Base-by-base conservation (phyloP, 306 rosid genomes). In the Alnus rubra region DNA sequence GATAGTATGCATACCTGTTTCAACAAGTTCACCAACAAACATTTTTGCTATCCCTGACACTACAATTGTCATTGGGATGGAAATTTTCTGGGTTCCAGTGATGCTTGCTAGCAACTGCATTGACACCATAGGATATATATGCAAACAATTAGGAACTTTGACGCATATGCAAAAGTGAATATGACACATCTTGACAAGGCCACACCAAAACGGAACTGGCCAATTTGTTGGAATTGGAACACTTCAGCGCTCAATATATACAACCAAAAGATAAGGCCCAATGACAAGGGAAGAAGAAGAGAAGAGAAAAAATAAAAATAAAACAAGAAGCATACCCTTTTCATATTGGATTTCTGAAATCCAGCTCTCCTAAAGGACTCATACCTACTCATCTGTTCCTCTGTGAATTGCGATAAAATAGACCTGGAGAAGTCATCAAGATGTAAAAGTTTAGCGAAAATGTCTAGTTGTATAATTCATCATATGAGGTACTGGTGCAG, bases 281-380 rank as follows among this genome's bases (percentile, higher is more conserved):
- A 7, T 42, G 2, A 58, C 14, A 67, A 4, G 5, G 44, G 50
- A 54, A 35, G 4, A 52, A 51, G 10, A 18, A 37, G 44, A 51
- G 11, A 9, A 37, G 44, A 18, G 33, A 3, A 53, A 69, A 19
- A 79, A n/a, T 2, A 72, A 19, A 14, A 79, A 80, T 8, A 13
- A n/a, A 7, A 16, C 9, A 78, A 11, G 9, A 69, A 69, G 5
- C 80, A 69, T 82, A 92, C 98, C 92, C 96, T 87, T 87, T 91
- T 91, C 98, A 93, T 93, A 83, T 87, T 93, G 72, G 98, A 84
- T 81, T 84, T 96, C 88, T 93, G 98, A 85, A 96, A 96, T 37
- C 98, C 98, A 76, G 97, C 96, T 81, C 98, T 89, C 33, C 99
- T 87, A 60, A 93, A 93, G 9, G 98, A 95, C 78, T 95, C 99